Conservation (phyloP, 192 early-diverging fungal species). For the Gigaspora rosea region DNA sequence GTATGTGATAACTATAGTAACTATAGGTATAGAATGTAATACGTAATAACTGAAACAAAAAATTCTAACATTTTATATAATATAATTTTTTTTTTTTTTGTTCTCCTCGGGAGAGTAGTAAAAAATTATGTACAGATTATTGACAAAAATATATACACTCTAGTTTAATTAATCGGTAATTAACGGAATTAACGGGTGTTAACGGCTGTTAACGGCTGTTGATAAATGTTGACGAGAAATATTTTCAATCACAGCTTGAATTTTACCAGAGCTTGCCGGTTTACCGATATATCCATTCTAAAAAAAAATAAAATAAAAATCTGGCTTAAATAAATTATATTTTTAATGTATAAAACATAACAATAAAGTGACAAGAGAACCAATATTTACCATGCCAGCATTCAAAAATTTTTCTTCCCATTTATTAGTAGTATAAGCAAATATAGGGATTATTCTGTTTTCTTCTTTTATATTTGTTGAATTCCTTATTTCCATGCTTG, state of each 20-base stretch:
- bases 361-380: background rate
- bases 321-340: too few species aligned
- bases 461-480: conserved; percentile 41
- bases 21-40: too few species aligned
- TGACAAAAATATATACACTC: too few species aligned
- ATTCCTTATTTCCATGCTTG: conserved; percentile 53
- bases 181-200: too few species aligned
- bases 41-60: too few species aligned
- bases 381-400: conserved; percentile 16
- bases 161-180: too few species aligned
- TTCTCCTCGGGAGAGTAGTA: too few species aligned
- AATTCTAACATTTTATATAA: too few species aligned
- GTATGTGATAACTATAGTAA: too few species aligned
- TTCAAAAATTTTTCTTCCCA: conserved; percentile 7
- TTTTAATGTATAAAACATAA: background rate
- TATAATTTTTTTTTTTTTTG: too few species aligned
- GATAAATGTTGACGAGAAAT: background rate
- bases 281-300: conserved; percentile 13
- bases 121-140: too few species aligned
- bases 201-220: too few species aligned
- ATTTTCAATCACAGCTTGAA: background rate
- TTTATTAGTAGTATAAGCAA: conserved; percentile 68
- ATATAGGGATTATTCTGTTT: conserved; percentile 59
- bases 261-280: background rate
- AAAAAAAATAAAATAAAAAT: background rate